Conservation (phyloP, 345 rosid species). For the Raphanus sativus region DNA sequence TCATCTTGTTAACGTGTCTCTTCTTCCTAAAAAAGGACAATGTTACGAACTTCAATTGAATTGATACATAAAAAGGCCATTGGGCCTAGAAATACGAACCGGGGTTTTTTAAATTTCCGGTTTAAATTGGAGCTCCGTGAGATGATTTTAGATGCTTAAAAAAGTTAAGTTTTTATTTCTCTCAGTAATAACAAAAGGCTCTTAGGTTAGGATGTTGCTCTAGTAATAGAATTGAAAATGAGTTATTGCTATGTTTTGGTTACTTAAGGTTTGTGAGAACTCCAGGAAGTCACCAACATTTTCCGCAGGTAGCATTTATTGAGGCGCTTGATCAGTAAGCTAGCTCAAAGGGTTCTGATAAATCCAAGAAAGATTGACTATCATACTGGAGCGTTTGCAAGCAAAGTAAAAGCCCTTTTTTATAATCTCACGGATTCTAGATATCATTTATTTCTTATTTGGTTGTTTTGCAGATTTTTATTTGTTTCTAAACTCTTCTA, state of each 20-base stretch:
- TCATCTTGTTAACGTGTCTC: slow-evolving; percentile 28
- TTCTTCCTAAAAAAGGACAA: background rate
- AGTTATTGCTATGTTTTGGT: too few relatives aligned
- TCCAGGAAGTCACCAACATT: too few relatives aligned
- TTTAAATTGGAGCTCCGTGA: too few relatives aligned
- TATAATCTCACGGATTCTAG: background rate
- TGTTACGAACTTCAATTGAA: background rate
- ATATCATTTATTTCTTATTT: background rate
- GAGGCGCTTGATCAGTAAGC: slow-evolving; percentile 92
- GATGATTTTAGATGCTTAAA: too few relatives aligned
- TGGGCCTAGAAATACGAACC: slow-evolving; percentile 20
- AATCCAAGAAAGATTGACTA: slow-evolving; percentile 96
- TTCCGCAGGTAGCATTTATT: slow-evolving; percentile 71
- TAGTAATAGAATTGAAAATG: too few relatives aligned
- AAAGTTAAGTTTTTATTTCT: too few relatives aligned
- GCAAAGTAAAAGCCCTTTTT: slow-evolving; percentile 55
- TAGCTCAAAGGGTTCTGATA: slow-evolving; percentile 94
- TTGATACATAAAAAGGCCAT: slow-evolving; percentile 15
- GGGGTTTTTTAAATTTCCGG: background rate
- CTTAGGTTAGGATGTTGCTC: too few relatives aligned
- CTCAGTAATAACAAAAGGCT: too few relatives aligned
- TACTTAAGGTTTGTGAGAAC: too few relatives aligned
- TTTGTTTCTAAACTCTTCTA: background rate
- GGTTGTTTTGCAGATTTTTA: background rate
- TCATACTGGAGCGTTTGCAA: slow-evolving; percentile 93